These are phyloP conservation scores for Neostapfia colusana DNA, from an alignment of 176 grass and related monocot species.

Conservation along the genomic window DNA sequence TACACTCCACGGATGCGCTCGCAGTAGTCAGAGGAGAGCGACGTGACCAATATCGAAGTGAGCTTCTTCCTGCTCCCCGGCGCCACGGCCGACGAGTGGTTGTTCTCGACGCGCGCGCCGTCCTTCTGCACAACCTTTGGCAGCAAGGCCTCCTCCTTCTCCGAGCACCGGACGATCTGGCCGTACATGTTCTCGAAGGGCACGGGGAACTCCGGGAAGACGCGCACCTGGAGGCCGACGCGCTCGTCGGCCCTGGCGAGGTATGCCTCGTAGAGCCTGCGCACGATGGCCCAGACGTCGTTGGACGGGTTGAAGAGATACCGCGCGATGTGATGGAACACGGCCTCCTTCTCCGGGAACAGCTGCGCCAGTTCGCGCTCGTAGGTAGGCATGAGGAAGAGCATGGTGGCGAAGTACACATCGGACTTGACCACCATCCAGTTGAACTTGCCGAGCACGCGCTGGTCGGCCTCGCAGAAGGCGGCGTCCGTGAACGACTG, in stretches of 20 bases:
- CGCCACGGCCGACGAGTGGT: background rate
- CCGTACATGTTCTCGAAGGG: constrained; percentile 51
- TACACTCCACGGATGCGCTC: constrained; percentile 63
- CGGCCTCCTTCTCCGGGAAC: constrained; percentile 65
- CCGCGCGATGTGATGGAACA: constrained; percentile 73
- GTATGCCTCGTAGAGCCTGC: constrained; percentile 49
- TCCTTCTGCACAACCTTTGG: constrained; percentile 9
- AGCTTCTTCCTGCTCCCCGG: constrained; percentile 21
- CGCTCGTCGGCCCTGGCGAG: constrained; percentile 57
- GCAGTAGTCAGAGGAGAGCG: constrained; percentile 54
- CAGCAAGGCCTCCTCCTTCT: constrained; percentile 51
- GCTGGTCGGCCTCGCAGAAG: constrained; percentile 74
- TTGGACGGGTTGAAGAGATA: constrained; percentile 76
- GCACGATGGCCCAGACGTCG: constrained; percentile 64
- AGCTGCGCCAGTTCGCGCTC: constrained; percentile 52
- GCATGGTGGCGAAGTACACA: constrained; percentile 57
- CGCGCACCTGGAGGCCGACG: constrained; percentile 66
- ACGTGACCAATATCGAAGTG: constrained; percentile 57
- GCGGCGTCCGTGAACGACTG: constrained; percentile 49
- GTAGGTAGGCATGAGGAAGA: constrained; percentile 62
- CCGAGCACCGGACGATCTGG: constrained; percentile 52
- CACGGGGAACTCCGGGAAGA: constrained; percentile 43
- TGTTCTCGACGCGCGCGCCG: background rate
- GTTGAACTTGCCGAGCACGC: constrained; percentile 53
- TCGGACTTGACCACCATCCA: constrained; percentile 80